Base-by-base conservation (phyloP, 495 filamentous ascomycete species). In the Pseudomonodictys pantanalensis region DNA sequence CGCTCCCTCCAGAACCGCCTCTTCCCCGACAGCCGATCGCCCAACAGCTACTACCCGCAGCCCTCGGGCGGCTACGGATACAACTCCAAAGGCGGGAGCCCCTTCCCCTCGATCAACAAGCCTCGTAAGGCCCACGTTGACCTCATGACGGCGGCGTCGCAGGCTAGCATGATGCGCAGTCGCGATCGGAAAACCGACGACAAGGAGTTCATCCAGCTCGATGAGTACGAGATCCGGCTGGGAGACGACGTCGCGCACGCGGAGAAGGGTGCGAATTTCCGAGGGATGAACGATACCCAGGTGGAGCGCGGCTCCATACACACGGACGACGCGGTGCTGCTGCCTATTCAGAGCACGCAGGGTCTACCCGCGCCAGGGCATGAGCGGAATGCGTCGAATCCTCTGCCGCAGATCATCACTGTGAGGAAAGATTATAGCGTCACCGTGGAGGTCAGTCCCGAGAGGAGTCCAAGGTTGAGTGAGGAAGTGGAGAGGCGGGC, bases 1-100 rank as follows among this genome's bases (percentile, higher is more conserved):
- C 58, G 58, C 38, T 42, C 58, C 0, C 43, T 68, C 18, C 50
- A 55, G 30, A 22, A 55, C 28, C 62, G 62, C 43, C n/a, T 65
- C 50, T 60, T 65, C 26, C 56, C 56, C 52, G n/a, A 28, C 2
- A 35, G 10, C 5, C 7, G 35, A 39, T 35, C 9, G 17, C 51
- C 51, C 8, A 53, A 46, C 18, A 23, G 18, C 24, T 48, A 29
- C 23, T 48, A 29, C 4, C 2, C 5, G 3, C 2, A 18, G 9
- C 32, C 49, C 8, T 38, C 52, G 7, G 20, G 28, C 25, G 44
- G 12, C 12, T 47, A 57, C 28, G 54, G 44, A 2, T 49, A 57
- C 26, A 35, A 35, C 30, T 49, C 55, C 3, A 50, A 58, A 17
- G 44, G 55, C 17, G 45, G 55, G 30, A 49, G 44, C 29, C 44